Base-by-base conservation (phyloP, 495 filamentous ascomycete genomes). In the Thermochaetoides thermophila region DNA sequence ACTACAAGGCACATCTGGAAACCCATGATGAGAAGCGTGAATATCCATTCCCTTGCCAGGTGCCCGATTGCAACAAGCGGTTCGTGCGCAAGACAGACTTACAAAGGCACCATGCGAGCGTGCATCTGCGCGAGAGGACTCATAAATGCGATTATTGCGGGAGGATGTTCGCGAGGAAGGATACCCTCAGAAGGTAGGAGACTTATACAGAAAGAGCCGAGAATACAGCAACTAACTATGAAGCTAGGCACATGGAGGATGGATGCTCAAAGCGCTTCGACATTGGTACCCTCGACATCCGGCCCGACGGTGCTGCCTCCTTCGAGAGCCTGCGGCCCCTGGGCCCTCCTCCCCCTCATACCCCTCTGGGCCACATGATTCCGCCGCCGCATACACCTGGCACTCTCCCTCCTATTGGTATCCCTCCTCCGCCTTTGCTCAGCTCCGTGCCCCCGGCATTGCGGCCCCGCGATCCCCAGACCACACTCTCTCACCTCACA, bases 1-100 rank as follows among this genome's bases (percentile, higher is more conserved):
- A 96, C 59, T 84, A 78, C 55, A 83, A 80, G 48, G 76, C 82
- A 34, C 87, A 96, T 54, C 68, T 89, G 65, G 83, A 89, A 48
- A 87, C 74, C 6, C 87, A 96, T 56, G 75, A 94, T 53, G 78
- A 85, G 2, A 69, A 66, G 31, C 64, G 73, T 32, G 73, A 71
- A 41, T 76, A 78, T 44, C 73, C 74, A 1, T 76, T 82, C 53
- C 57, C 63, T 4, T 96, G 86, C 55, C 55, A 52, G 9, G 55
- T 69, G 22, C 52, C 68, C 28, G 59, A 71, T 39, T 89, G 81
- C 61, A 66, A 57, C 45, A 81, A 78, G 59, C 71, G 71, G 32
- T 86, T 86, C 50, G 78, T 80, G 26, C 65, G 87, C 46, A 85
- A 79, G 53, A 85, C 84, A 5, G 87, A 95, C 53, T 66, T 94